These are phyloP conservation scores for Copromyces sp. DNA, from an alignment of 495 filamentous ascomycete genomes.

Conservation along the genomic window DNA sequence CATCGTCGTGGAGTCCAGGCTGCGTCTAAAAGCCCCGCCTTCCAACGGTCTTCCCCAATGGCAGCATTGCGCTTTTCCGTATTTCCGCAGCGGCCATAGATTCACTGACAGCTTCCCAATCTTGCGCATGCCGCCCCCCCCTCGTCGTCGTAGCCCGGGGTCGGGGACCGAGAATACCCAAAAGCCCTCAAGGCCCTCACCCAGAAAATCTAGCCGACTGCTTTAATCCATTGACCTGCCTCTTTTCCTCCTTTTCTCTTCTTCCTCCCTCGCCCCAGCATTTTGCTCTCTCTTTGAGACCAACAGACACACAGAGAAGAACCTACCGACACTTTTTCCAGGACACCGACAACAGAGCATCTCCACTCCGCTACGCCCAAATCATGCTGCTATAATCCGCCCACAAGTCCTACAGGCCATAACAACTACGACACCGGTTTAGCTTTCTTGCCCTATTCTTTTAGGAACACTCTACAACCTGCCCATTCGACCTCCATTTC, in stretches of 20 bases:
- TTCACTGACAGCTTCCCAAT: neutral
- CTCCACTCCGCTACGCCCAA: neutral
- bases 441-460: neutral
- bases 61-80: neutral
- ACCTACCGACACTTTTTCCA: neutral
- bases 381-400: neutral
- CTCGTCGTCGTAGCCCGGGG: neutral
- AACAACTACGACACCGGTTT: neutral
- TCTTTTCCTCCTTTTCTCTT: neutral
- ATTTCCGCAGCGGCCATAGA: neutral
- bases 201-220: neutral
- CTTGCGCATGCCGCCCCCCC: neutral
- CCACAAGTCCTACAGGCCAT: neutral
- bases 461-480: neutral
- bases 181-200: neutral
- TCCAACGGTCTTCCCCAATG: neutral
- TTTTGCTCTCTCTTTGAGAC: neutral
- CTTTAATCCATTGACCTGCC: neutral
- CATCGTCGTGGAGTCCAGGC: neutral
- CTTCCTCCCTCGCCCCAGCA: neutral
- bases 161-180: neutral
- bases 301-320: neutral
- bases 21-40: neutral
- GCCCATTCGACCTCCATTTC: neutral
- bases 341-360: neutral